These are phyloP conservation scores for Xanthoconium purpureum DNA, from an alignment of 768 basidiomycete genomes.

Conservation along the genomic window DNA sequence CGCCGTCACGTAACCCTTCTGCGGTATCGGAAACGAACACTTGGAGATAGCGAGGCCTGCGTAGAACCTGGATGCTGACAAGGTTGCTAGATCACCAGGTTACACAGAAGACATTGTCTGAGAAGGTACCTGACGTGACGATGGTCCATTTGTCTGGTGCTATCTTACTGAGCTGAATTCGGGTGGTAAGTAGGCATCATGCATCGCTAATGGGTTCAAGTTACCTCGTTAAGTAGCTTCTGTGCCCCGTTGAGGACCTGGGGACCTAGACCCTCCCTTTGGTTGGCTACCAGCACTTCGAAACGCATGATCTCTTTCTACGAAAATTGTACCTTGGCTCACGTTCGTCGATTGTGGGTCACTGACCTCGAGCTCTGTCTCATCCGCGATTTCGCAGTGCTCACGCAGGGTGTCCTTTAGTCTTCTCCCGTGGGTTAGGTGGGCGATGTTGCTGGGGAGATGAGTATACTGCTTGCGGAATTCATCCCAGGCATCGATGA, in stretches of 20 bases:
- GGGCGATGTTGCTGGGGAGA: slow-evolving; percentile 50
- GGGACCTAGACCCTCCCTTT: slow-evolving; percentile 43
- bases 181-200: not conserved
- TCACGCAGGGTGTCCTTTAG: slow-evolving; percentile 72
- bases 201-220: not conserved
- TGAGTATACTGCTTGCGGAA: slow-evolving; percentile 59
- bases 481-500: slow-evolving; percentile 71
- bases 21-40: slow-evolving; percentile 58
- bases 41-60: slow-evolving; percentile 63
- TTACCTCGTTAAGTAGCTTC: slow-evolving; percentile 53
- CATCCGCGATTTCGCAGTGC: slow-evolving; percentile 60
- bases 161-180: slow-evolving; percentile 22
- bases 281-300: slow-evolving; percentile 67
- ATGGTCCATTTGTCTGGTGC: slow-evolving; percentile 64
- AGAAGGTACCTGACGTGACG: slow-evolving; percentile 63
- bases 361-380: slow-evolving; percentile 52
- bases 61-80: slow-evolving; percentile 69
- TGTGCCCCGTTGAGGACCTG: slow-evolving; percentile 65
- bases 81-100: not conserved
- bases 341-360: not conserved
- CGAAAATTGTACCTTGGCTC: not conserved
- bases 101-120: not conserved
- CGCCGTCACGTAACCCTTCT: slow-evolving; percentile 65
- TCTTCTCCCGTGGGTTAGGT: slow-evolving; percentile 72
- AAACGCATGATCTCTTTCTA: slow-evolving; percentile 73